Percentiles rank a stretch among this genome's conserved stretches.
Conservation (phyloP, 2,329 filamentous ascomycete genomes). For the Pseudogymnoascus sp. region DNA sequence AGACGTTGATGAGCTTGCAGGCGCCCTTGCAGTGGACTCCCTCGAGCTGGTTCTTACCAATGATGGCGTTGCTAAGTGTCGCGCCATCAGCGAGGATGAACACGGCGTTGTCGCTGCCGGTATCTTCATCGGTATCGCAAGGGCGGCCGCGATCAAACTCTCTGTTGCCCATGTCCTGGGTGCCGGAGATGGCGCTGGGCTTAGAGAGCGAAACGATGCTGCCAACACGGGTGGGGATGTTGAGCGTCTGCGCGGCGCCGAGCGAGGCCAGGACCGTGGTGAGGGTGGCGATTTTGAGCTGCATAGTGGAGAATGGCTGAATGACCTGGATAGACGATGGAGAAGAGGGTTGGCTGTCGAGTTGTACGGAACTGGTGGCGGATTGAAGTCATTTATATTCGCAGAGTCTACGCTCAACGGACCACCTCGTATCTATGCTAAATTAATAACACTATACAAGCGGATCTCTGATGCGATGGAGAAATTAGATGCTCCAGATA, state of each 20-base stretch:
- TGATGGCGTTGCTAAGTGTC: background rate
- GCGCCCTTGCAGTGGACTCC: background rate
- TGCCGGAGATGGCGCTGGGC: background rate
- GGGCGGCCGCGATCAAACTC: background rate
- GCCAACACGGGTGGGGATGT: background rate
- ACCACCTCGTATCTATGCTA: too few relatives aligned
- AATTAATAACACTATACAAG: too few relatives aligned
- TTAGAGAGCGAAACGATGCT: background rate
- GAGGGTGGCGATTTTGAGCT: too few relatives aligned
- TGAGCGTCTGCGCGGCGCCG: background rate
- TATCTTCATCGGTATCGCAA: background rate
- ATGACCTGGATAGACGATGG: too few relatives aligned
- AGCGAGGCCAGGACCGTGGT: too few relatives aligned
- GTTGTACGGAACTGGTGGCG: too few relatives aligned
- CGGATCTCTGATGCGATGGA: too few relatives aligned
- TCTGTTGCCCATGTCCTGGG: background rate
- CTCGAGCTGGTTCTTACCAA: background rate
- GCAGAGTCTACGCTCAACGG: too few relatives aligned
- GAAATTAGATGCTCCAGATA: too few relatives aligned
- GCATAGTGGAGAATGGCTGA: too few relatives aligned
- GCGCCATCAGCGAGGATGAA: background rate
- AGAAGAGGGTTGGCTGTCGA: too few relatives aligned
- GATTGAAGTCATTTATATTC: too few relatives aligned
- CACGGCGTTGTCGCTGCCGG: background rate
- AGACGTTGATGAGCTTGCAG: background rate